Evolutionary conservation across 1,139 yeast genomes (phyloP), one percentile per base, ranked within the genome.

Genomic region (Yamadazyma dushanensis): DNA sequence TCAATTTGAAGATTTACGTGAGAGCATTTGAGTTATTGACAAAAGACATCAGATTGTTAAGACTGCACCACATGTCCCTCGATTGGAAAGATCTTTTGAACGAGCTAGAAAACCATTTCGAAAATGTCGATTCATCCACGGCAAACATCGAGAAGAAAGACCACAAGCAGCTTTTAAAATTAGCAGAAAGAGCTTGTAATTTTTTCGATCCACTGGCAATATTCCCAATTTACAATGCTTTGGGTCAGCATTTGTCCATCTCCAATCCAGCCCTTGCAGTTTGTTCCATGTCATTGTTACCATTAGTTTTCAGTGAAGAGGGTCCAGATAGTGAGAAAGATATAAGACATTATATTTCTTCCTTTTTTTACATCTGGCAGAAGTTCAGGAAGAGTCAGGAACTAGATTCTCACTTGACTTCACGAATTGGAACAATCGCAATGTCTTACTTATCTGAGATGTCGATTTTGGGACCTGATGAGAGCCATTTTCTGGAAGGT

Each of bases 311-410:
- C 31, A 60, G 60, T 7, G 35, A 44, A 3, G 56, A 51, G 2
- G 63, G 59, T 2, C 29, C 40, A 1, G 45, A 46, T 13, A 58
- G 60, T 31, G 51, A 57, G 14, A 41, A 55, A 20, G 82, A 77
- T 51, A 64, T 70, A 4, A 69, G 82, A 38, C 64, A 76, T 44
- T 81, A 80, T 47, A 52, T 82, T 11, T 79, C 90, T 0, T 64
- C 89, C 1, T 56, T 87, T 13, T 87, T 86, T 49, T 80, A 85
- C 47, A 61, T 87, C 37, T 89, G 97, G 96, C 54, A 73, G 3
- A 74, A 82, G 26, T 68, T 80, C 10, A 70, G 76, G 31, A 72
- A 78, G 30, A 72, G 78, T 10, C 66, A 78, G 3, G 75, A 76
- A 9, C 73, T 81, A 33, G 95, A 87, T 45, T 69, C 80, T 14